Evolutionary conservation across 345 rosid species (phyloP), one percentile per base, ranked within the genome.

Genomic region (Eucalyptus melliodora): DNA sequence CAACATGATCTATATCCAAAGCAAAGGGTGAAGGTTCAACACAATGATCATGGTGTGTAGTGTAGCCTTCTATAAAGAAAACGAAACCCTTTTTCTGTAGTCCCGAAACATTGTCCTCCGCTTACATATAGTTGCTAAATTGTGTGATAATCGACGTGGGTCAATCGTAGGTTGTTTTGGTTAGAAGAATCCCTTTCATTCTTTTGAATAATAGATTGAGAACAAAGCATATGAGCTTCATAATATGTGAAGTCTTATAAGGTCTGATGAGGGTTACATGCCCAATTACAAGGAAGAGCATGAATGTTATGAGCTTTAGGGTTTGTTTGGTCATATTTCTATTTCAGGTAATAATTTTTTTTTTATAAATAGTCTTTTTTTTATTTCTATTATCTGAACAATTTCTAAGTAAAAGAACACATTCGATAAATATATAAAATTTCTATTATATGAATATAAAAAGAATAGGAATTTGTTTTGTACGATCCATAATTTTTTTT

Each of bases 361-460:
- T 17, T 51, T 51, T 9, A 17, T 51, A 51, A 51, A 17, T 51
- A 17, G 23, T 51, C 0, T n/a, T 51, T 51, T 51, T 51, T 50
- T 2, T 3, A 17, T 51, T 51, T 51, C 1, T 51, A 51, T 51
- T 17, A 3, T 51, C 0, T 16, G 8, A 51, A 51, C 0, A 51
- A 51, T 51, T 51, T 51, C 0, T 17, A 0, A 51, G 9, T 51
- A 51, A 51, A 51, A 51, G 1, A 51, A 51, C 0, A 0, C 0
- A 51, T 17, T 51, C 7, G 4, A 2, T 7, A 51, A 17, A 1
- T 51, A 51, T 19, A 51, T 51, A 17, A 17, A 51, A 17, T 17
- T 51, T 7, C 0, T 17, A 17, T 7, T 51, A 7, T 7, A 51
- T 17, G 9, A 51, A 51, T 51, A 51, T 1, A 51, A 51, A 51